phyloP scores from a whole-genome alignment of 306 rosid species.

The Begonia masoniana region DNA sequence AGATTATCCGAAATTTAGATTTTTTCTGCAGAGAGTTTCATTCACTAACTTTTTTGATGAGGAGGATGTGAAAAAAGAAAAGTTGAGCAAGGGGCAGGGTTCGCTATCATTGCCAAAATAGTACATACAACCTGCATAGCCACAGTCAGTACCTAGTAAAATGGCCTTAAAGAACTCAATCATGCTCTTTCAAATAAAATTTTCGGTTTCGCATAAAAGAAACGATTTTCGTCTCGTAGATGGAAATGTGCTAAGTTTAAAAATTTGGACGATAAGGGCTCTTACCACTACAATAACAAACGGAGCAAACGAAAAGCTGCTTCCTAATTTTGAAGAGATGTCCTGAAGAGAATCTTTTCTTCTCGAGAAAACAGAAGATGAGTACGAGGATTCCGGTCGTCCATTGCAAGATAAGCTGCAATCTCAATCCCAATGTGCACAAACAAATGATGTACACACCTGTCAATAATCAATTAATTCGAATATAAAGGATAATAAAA shows the following conservation, averaged over 20 bases:
- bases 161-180: not conserved
- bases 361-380: conserved; percentile 74
- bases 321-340: conserved; percentile 69
- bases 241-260: too few species aligned
- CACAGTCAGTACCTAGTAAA: too few species aligned
- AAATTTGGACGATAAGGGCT: conserved; percentile 2
- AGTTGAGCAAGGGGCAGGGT: conserved; percentile 91
- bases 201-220: too few species aligned
- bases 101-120: conserved; percentile 85
- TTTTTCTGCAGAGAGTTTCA: not conserved
- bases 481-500: not conserved
- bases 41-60: conserved; percentile 67
- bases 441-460: conserved; percentile 57
- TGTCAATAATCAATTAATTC: conserved; percentile 71
- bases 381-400: conserved; percentile 82
- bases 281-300: conserved; percentile 83
- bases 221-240: too few species aligned
- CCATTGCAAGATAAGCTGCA: conserved; percentile 99
- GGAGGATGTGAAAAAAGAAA: conserved; percentile 92
- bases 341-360: conserved; percentile 60
- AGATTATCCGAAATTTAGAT: too few species aligned
- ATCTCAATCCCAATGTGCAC: conserved; percentile 84
- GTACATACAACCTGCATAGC: conserved; percentile 63
- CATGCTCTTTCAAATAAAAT: not conserved
- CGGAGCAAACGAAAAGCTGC: conserved; percentile 86